These are phyloP conservation scores for Eucalyptus pauciflora DNA, from an alignment of 345 rosid species.

Conservation along the genomic window DNA sequence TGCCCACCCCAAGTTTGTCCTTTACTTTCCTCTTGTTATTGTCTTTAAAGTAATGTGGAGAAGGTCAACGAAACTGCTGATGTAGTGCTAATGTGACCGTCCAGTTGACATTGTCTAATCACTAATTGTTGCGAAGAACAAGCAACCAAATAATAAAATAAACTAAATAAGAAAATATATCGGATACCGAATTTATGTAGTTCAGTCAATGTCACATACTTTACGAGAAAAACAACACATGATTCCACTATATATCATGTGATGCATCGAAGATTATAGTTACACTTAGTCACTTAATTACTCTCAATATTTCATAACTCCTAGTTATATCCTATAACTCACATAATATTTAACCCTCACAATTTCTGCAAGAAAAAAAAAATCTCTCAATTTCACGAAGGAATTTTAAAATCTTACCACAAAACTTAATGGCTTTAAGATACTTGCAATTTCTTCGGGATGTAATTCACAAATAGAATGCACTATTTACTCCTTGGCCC, in stretches of 20 bases:
- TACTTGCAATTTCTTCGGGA: neutral
- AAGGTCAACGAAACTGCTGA: neutral
- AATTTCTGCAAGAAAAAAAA: neutral
- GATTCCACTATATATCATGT: neutral
- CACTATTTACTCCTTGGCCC: neutral
- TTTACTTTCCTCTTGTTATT: neutral
- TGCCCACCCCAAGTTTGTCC: neutral
- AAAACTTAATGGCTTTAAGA: neutral
- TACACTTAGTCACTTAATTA: neutral
- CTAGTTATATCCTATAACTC: neutral
- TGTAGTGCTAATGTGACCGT: neutral
- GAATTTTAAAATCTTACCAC: neutral
- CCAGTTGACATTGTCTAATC: neutral
- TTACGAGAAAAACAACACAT: neutral
- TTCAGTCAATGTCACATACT: neutral
- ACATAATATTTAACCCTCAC: neutral
- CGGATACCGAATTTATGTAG: rapidly evolving
- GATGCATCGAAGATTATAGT: neutral
- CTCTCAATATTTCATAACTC: neutral
- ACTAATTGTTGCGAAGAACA: neutral
- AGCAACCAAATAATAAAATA: neutral
- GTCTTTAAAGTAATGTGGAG: neutral
- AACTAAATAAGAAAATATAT: neutral
- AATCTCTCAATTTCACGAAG: neutral
- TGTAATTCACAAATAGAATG: neutral